Base-by-base conservation (phyloP, 257 asterid species). In the Ilex aquifolium region DNA sequence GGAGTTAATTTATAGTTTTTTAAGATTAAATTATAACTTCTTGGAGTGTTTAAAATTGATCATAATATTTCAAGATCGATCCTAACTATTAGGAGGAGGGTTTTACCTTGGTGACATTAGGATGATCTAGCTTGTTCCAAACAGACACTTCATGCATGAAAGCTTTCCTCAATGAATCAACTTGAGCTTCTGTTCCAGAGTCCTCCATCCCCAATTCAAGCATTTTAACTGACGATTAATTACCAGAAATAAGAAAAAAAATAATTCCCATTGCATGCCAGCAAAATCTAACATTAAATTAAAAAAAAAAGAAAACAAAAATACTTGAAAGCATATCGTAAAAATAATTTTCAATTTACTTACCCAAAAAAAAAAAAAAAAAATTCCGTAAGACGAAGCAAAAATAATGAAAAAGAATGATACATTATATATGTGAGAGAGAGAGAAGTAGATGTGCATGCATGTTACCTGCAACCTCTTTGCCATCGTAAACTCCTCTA, bases 51-150 rank as follows among this genome's bases (percentile, higher is more conserved):
- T 21, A 21, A 21, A 1, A 21, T 21, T 21, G 27, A 21, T 21
- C 27, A 21, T 1, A 21, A 21, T 21, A 21, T 21, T 21, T 21
- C 27, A 21, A 21, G 27, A 21, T 21, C 1, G 27, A 21, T 21
- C 27, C 27, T 21, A 21, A 21, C 0, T 21, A 21, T 21, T 21
- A 21, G 27, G 27, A 21, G 27, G 27, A 21, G 27, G 27, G 27
- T 21, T 21, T 21, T 59, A 64, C 75, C 75, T 66, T 62, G 8
- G 64, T 64, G 2, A 65, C 59, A 39, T 75, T 70, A 0, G 74
- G 67, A 21, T 75, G 76, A 30, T 55, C 50, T 7, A 75, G 42
- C 16, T 56, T 56, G 42, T 42, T 61, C 70, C 76, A 70, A 6
- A 69, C 9, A 13, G 66, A 64, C 7, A 61, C 62, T 51, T 66